A percentile compares a stretch with the other conserved stretches of the same genome.
Conservation (phyloP, 2,329 filamentous ascomycete genomes). For the Colletotrichum zoysiae region DNA sequence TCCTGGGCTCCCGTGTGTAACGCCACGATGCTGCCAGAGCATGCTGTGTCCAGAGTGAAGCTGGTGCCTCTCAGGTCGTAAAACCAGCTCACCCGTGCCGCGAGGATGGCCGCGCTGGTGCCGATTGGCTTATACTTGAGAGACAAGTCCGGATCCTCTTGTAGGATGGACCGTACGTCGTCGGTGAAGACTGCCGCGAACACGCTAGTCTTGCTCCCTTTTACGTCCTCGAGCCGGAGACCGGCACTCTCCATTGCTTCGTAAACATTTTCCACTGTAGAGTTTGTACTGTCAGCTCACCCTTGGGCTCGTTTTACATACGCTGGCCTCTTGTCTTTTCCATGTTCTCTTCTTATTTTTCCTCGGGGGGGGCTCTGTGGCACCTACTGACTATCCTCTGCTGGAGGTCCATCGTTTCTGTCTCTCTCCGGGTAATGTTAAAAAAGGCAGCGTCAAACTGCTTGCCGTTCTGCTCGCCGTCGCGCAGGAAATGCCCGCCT, state of each 20-base stretch:
- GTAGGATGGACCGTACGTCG: neutral
- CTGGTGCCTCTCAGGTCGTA: slow-evolving; percentile 49
- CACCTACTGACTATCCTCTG: neutral
- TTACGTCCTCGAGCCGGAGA: slow-evolving; percentile 46
- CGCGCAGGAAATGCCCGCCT: slow-evolving; percentile 22
- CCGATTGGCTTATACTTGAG: slow-evolving; percentile 50
- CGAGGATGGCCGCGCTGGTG: slow-evolving; percentile 43
- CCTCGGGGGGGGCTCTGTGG: no score
- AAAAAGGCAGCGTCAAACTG: slow-evolving; percentile 47
- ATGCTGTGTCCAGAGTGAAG: slow-evolving; percentile 52
- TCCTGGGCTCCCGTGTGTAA: slow-evolving; percentile 49
- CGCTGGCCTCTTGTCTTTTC: neutral
- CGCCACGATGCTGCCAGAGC: slow-evolving; percentile 50
- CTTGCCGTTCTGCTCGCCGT: slow-evolving; percentile 44
- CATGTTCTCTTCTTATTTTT: neutral
- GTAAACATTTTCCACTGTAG: slow-evolving; percentile 48
- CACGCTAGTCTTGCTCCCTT: slow-evolving; percentile 57
- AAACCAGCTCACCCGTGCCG: slow-evolving; percentile 36
- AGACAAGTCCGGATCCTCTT: slow-evolving; percentile 60
- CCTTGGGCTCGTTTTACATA: neutral
- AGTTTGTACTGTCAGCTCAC: slow-evolving; percentile 41
- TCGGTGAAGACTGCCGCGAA: slow-evolving; percentile 65
- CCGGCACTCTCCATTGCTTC: slow-evolving; percentile 52
- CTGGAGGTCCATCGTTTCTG: slow-evolving; percentile 41
- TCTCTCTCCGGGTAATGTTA: slow-evolving; percentile 41